Base-by-base conservation (phyloP, 2,329 filamentous ascomycete genomes). In the Penicillium sp. region DNA sequence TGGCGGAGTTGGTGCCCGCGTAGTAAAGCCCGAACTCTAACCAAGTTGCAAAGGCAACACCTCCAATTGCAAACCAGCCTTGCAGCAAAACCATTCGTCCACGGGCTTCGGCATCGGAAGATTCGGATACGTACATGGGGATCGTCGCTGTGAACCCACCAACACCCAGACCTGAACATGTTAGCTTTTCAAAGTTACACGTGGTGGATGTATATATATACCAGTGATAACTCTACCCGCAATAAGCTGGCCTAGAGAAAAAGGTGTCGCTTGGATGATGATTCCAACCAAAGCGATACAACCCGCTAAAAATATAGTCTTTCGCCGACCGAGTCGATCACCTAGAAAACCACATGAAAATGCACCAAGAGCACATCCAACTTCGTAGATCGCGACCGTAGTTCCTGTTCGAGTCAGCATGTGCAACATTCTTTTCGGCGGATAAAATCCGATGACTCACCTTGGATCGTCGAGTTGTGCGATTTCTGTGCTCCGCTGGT, bases 21-120 rank as follows among this genome's bases (percentile, higher is more conserved):
- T 76, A 77, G 10, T 70, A 75, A 53, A 77, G 72, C 22, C 73
- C 76, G 27, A 75, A 70, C 47, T 76, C 75, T 8, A 77, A 63
- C 70, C 74, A 78, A 44, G 73, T 73, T 11, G 73, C 75, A 13
- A 62, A 46, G 11, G 49, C 62, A 27, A 62, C 47, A 11, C 61
- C 61, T 6, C 60, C 58, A n/a, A 63, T 63, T 3, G 60, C 60
- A 51, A 63, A 63, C 60, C 60, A 63, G 10, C 61, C 61, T 21
- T 63, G 56, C 2, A 63, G 35, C n/a, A 63, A 41, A 16, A 63
- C 61, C 61, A 62, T 63, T n/a, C 55, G 48, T 39, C 61, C 61
- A 27, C 61, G 61, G 22, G 55, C 55, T n/a, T 56, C 60, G 22
- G 61, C 55, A 7, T 46, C 43, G 16, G 61, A 62, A 11, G 60